Base-by-base conservation (phyloP, 768 basidiomycete species). In the Lentinula boryana region DNA sequence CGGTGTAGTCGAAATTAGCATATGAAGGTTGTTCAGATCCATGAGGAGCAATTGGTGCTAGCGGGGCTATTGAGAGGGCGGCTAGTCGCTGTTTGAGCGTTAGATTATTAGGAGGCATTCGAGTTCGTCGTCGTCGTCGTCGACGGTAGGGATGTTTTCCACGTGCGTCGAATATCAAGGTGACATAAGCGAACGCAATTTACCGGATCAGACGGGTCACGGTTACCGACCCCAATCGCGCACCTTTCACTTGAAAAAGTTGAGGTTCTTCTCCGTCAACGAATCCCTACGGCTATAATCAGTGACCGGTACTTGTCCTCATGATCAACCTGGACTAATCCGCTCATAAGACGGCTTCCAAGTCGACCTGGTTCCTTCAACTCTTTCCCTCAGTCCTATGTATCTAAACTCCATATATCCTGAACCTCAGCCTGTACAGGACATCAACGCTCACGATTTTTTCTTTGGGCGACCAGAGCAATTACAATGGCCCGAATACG, bases 21-120 rank as follows among this genome's bases (percentile, higher is more conserved):
- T 54, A 56, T 57, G 64, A 58, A 3, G 40, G 31, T n/a, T 12
- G 48, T 60, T 38, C 27, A 8, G 46, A 35, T 41, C 62, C 61
- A 58, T 70, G 62, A 4, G 75, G 71, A 8, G 78, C 68, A 0
- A 80, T 74, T 0, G 82, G 79, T n/a, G 79, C 76, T 1, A 84
- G 84, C 5, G 77, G 67, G 5, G 84, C 77, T 2, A 82, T 70
- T 9, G 86, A 82, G 32, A 90, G 78, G 0, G 86, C 83, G 16
- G 86, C 81, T 6, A 90, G 79, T 61, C 84, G 74, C 67, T 90
- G 87, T 72, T 87, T 89, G 61, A 90, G 77, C 53, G 72, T 84
- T 21, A 81, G 69, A 32, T 73, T 64, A 62, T 67, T 65, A 50
- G 71, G 71, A 67, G 70, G 67, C 64, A 68, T 68, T 21, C 51